phyloP scores from a whole-genome alignment of 495 filamentous ascomycete species.

The Choiromyces venosus region DNA sequence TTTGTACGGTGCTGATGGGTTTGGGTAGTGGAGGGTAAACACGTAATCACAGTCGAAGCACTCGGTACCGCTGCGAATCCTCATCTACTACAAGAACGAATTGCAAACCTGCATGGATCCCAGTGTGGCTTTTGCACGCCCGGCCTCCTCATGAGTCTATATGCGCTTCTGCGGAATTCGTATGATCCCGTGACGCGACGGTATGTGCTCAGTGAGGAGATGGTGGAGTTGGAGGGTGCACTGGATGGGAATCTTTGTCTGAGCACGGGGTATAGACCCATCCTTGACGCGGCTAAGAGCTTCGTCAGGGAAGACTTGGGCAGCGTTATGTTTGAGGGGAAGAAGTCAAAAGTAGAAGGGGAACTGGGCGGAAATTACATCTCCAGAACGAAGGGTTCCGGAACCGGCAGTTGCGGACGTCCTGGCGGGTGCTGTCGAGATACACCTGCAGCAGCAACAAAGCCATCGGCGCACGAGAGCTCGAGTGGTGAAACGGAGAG shows the following conservation, averaged over 20 bases:
- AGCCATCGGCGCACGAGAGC: conserved; percentile 14
- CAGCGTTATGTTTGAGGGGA: conserved; percentile 37
- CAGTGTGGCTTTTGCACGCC: conserved; percentile 48
- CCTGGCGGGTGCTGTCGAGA: conserved; percentile 46
- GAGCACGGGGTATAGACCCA: conserved; percentile 47
- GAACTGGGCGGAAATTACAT: conserved; percentile 22
- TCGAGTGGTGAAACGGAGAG: conserved; percentile 19
- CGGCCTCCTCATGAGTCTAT: conserved; percentile 47
- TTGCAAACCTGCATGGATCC: conserved; percentile 46
- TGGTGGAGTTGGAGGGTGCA: conserved; percentile 45
- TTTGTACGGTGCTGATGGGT: too few relatives aligned
- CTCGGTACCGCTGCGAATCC: conserved; percentile 44
- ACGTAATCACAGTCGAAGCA: conserved; percentile 47
- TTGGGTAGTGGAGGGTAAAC: conserved; percentile 43
- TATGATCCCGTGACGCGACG: conserved; percentile 42
- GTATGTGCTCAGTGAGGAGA: conserved; percentile 42
- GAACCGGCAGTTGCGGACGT: conserved; percentile 40
- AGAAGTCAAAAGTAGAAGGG: background rate
- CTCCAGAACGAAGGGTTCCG: conserved; percentile 7
- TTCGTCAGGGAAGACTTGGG: conserved; percentile 50
- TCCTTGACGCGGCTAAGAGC: conserved; percentile 49
- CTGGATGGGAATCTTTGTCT: conserved; percentile 47
- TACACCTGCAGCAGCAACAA: conserved; percentile 7
- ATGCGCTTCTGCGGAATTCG: conserved; percentile 45
- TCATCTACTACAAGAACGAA: conserved; percentile 47